phyloP scores from a whole-genome alignment of 2,329 filamentous ascomycete species.

The Zymoseptoria passerinii region DNA sequence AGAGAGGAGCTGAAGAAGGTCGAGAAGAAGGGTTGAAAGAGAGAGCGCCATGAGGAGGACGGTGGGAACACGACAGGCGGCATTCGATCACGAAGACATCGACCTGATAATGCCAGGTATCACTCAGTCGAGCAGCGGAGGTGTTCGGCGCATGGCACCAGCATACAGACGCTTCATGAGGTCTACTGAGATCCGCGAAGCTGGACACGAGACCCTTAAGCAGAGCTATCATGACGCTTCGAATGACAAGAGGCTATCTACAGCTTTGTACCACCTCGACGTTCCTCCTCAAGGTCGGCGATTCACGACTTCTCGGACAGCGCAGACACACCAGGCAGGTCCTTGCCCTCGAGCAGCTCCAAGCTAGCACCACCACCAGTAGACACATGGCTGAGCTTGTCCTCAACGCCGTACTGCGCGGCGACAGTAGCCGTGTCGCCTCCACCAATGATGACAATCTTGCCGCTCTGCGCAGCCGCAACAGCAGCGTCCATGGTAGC shows the following conservation, averaged over 20 bases:
- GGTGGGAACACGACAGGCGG: background rate
- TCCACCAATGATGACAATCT: constrained; percentile 97
- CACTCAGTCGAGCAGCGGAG: too few relatives aligned
- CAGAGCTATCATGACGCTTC: background rate
- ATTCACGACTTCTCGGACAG: constrained; percentile 50
- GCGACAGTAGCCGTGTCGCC: constrained; percentile 97
- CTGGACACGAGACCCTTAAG: background rate
- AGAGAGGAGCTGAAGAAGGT: constrained; percentile 95
- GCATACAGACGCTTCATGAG: background rate
- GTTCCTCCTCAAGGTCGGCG: background rate
- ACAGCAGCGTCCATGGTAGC: constrained; percentile 83
- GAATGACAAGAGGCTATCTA: constrained; percentile 2
- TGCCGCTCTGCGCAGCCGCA: constrained; percentile 67
- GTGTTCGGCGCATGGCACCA: background rate
- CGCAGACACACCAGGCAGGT: constrained; percentile 83
- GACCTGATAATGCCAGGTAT: too few relatives aligned
- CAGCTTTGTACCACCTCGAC: constrained; percentile 1
- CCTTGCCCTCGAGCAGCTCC: constrained; percentile 97
- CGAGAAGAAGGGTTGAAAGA: constrained; percentile 45
- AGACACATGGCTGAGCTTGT: constrained; percentile 96
- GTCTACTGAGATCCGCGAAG: background rate
- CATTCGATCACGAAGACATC: too few relatives aligned
- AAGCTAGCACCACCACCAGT: constrained; percentile 92
- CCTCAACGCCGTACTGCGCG: constrained; percentile 91
- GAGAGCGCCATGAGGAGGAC: background rate